Percentiles rank a stretch among this genome's conserved stretches.
These are phyloP conservation scores for Aspergillus awamori DNA, from an alignment of 2,329 filamentous ascomycete species.

Conservation along the genomic window DNA sequence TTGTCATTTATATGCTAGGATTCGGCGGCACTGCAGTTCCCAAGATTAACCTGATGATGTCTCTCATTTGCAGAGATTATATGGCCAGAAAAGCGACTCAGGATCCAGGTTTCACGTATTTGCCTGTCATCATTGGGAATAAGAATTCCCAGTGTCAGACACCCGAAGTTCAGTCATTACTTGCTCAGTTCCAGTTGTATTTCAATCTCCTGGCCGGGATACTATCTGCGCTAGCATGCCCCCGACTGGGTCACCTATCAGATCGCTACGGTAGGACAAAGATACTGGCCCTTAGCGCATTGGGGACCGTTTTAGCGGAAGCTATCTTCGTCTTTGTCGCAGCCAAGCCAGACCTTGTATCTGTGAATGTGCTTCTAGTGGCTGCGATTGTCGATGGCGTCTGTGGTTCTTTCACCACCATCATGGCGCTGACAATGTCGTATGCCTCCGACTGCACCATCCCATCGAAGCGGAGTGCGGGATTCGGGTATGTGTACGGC, in stretches of 20 bases:
- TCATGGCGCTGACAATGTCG: constrained; percentile 76
- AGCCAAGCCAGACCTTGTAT: constrained; percentile 70
- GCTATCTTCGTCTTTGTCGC: constrained; percentile 77
- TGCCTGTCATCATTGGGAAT: constrained; percentile 67
- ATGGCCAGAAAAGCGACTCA: constrained; percentile 66
- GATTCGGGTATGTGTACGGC: constrained; percentile 87
- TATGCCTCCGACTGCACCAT: constrained; percentile 89
- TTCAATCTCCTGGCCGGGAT: constrained; percentile 74
- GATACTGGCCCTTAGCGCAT: constrained; percentile 71
- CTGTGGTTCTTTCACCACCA: constrained; percentile 84
- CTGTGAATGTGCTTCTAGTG: constrained; percentile 77
- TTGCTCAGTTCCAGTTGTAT: constrained; percentile 77
- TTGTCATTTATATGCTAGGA: constrained; percentile 78
- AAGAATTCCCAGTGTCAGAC: constrained; percentile 80
- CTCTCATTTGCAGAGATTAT: constrained; percentile 81
- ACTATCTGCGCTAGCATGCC: constrained; percentile 77
- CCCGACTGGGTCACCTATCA: constrained; percentile 80
- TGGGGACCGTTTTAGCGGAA: constrained; percentile 75
- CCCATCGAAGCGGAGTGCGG: constrained; percentile 75
- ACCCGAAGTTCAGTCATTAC: constrained; percentile 74
- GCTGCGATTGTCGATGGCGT: constrained; percentile 80
- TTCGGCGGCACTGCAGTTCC: constrained; percentile 86
- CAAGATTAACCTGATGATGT: constrained; percentile 82
- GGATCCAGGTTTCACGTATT: constrained; percentile 63
- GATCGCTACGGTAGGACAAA: constrained; percentile 81